Evolutionary conservation across 2,329 filamentous ascomycete genomes (phyloP), one percentile per base, ranked within the genome.

Genomic region (Fusarium sterilihyphosum): DNA sequence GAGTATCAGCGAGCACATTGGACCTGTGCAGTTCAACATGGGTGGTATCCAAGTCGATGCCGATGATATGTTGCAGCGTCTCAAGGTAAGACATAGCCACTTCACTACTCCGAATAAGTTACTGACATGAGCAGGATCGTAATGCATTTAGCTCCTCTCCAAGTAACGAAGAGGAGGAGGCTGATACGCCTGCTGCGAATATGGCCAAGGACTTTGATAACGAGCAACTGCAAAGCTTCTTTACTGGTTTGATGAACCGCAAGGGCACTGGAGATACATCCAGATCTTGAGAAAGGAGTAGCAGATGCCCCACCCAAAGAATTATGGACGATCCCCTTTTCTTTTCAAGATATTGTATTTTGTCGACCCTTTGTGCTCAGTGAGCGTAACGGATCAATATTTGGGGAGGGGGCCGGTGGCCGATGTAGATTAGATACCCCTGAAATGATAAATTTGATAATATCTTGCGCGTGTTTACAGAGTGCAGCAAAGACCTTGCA

Each of bases 21-120:
- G 95, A 0, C 95, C 95, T 2, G 95, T 98, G 73, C 95, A 98
- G 80, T 98, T 98, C 85, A 99, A 99, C 81, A 96, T 99, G 89
- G 96, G 96, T 47, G 96, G 96, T 61, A 98, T 99, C 73, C 95
- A 98, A 81, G 94, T 98, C 37, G 95, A 98, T 83, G 95, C 95
- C 14, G 95, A 98, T 80, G 95, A 98, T 79, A 96, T 97, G 93
- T 85, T 98, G 66, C 93, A 95, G 82, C 90, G 93, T 77, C 86
- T 97, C 70, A 95, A 95, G 90, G 94, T 96, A 84, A 79, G 84
- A 33, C 20, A 6, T 41, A n/a, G 9, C 22, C 12, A 22, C 18
- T 41, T 41, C 8, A 29, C 33, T 24, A 12, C 20, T 38, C 13
- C 46, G 2, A 20, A 14, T 8, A 43, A 37, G 8, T 6, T 41